Evolutionary conservation across 345 rosid genomes (phyloP), one percentile per base, ranked within the genome.

Genomic region (Fremontodendron californicum): DNA sequence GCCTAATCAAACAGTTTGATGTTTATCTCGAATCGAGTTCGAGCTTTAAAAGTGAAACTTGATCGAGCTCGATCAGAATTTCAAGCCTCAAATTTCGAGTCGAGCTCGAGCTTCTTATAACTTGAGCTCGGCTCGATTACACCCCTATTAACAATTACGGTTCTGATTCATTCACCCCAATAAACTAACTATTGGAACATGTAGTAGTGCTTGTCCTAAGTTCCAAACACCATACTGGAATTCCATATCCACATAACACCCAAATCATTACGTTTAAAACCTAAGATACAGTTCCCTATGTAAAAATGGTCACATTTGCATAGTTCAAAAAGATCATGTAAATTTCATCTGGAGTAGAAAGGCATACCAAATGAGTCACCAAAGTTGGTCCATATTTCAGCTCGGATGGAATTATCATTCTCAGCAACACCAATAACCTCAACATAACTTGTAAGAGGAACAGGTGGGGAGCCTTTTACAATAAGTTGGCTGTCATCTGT

Each of bases 351-450:
- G 35, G 58, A 72, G 45, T 29, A 43, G 54, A 27, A 12, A 58
- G 3, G 27, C 80, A 46, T 87, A 92, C 98, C 98, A 79, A 92
- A 89, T 4, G 74, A 52, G 73, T 90, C 88, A 0, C 96, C 98
- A 65, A 94, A 94, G 77, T 88, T 90, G 82, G 91, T 94, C 88
- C 90, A 90, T 18, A 82, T 73, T 43, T 92, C 92, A 80, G 97
- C 93, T 35, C 82, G 81, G 43, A 94, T 88, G 52, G 79, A 35
- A 67, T 82, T 82, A n/a, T 89, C 94, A 82, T 83, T 77, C 43
- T 92, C 96, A 46, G 94, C 97, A 82, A 92, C 88, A 23, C 98
- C 97, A 81, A 91, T 87, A 58, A 94, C 92, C 83, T 94, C 97
- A 29, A 94, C 88, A 85, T 85, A 94, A 48, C 51, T 88, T 1